These are phyloP conservation scores for Aspergillus costaricaensis DNA, from an alignment of 2,329 filamentous ascomycete species.

Conservation along the genomic window DNA sequence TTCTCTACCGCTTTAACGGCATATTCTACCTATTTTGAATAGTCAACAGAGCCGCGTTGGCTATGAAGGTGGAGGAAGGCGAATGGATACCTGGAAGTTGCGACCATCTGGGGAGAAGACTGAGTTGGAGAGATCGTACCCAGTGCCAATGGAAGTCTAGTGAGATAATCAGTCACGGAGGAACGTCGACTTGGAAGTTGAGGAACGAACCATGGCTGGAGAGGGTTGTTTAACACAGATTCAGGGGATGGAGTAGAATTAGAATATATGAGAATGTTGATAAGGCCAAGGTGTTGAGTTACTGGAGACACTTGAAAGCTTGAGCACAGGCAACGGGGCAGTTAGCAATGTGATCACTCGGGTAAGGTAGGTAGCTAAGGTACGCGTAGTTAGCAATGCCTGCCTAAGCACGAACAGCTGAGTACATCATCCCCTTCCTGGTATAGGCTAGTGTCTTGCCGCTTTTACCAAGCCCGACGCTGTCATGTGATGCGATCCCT, in stretches of 20 bases:
- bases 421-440: background rate
- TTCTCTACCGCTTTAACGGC: slow-evolving; percentile 98
- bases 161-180: slow-evolving; percentile 22
- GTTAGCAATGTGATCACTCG: background rate
- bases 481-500: background rate
- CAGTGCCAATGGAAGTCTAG: slow-evolving; percentile 98
- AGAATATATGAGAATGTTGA: background rate
- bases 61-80: background rate
- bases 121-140: slow-evolving; percentile 98
- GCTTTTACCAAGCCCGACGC: background rate
- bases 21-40: slow-evolving; percentile 72
- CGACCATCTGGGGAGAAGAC: slow-evolving; percentile 99
- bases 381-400: background rate
- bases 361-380: background rate
- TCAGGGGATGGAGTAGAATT: background rate
- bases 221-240: background rate
- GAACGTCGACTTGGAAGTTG: slow-evolving; percentile 1
- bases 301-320: background rate
- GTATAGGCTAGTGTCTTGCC: background rate
- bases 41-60: slow-evolving; percentile 16
- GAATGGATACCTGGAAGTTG: slow-evolving; percentile 79
- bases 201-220: slow-evolving; percentile 25
- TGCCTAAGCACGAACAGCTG: background rate
- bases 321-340: background rate
- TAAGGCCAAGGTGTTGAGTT: background rate